A percentile compares a stretch with the other conserved stretches of the same genome.
Evolutionary conservation across 2,329 filamentous ascomycete genomes (phyloP).

Genomic region (Monilinia laxa): DNA sequence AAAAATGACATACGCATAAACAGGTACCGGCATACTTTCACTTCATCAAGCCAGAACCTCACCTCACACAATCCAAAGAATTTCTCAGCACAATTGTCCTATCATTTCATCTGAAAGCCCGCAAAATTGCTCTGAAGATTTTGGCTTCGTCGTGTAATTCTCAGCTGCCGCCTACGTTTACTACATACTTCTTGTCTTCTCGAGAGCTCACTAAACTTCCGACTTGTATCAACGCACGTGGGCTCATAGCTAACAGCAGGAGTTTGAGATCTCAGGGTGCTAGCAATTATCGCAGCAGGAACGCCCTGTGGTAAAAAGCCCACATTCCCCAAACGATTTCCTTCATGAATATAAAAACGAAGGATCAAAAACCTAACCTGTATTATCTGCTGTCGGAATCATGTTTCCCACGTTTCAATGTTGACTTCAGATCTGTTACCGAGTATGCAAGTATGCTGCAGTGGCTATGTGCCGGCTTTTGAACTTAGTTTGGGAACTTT

Average conservation of each 20-base stretch:
- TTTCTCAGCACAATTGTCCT: slow-evolving; percentile 1
- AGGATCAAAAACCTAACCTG: slow-evolving; percentile 30
- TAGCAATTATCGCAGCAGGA: background rate
- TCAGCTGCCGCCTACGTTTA: slow-evolving; percentile 1
- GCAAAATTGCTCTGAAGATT: background rate
- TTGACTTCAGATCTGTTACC: slow-evolving; percentile 28
- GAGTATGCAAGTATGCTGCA: slow-evolving; percentile 25
- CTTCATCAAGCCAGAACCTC: background rate
- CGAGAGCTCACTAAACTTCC: background rate
- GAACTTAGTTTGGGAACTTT: background rate
- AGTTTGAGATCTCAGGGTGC: background rate
- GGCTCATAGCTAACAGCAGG: background rate
- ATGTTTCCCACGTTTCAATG: slow-evolving; percentile 29
- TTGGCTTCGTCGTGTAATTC: background rate
- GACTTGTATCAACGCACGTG: background rate
- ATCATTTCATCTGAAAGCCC: background rate
- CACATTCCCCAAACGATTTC: background rate
- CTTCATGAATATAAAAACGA: slow-evolving; percentile 20
- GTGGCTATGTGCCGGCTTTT: slow-evolving; percentile 21
- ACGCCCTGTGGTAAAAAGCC: background rate
- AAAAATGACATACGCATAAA: slow-evolving; percentile 4
- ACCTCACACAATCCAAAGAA: background rate
- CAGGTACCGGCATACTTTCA: slow-evolving; percentile 5
- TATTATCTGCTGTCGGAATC: slow-evolving; percentile 27
- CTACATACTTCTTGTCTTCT: background rate